Evolutionary conservation across 139 green algal species (phyloP), one percentile per base, ranked within the genome.

Genomic region (Tetradesmus obliquus): DNA sequence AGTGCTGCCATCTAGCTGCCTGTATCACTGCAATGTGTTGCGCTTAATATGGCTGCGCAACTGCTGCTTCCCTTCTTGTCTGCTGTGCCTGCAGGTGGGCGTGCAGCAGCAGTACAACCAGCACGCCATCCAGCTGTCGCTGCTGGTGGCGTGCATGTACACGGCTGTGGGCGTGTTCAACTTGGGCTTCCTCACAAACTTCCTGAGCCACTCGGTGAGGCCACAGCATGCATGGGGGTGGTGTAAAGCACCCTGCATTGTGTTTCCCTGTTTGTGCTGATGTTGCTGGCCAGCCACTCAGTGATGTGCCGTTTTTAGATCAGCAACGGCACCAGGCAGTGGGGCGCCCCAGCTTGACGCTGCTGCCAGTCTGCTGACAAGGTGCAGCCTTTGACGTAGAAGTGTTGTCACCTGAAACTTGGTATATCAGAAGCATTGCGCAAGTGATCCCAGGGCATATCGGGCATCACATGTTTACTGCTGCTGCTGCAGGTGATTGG

Each of bases 141-240:
- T 98, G 66, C 72, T 98, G 17, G 97, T 97, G n/a, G 97, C 95
- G n/a, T 90, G 93, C 76, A 81, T 98, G 76, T 98, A 98, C 95
- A 96, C 95, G 1, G 86, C 79, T 3, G 92, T 98, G 2, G 97
- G 97, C 57, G 55, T 98, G 5, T 89, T 98, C 76, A 93, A 94
- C 79, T 93, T 99, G 81, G 97, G 97, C 45, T 99, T 97, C 93
- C 51, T 99, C 9, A 97, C 96, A 62, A 96, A 98, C 89, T 99
- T 99, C 93, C 93, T 99, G 17, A 95, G 84, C 8, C 97, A 99
- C 91, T 93, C 95, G 10, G 96, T 97, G 58, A 96, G 32, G 32
- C 98, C 82, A 94, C 91, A n/a, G 97, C 66, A n/a, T 19, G 10
- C 19, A 66, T 72, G 32, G 32, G 32, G 32, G 32, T 45, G 32